phyloP scores from a whole-genome alignment of 345 rosid genomes.

The Microcos paniculata region DNA sequence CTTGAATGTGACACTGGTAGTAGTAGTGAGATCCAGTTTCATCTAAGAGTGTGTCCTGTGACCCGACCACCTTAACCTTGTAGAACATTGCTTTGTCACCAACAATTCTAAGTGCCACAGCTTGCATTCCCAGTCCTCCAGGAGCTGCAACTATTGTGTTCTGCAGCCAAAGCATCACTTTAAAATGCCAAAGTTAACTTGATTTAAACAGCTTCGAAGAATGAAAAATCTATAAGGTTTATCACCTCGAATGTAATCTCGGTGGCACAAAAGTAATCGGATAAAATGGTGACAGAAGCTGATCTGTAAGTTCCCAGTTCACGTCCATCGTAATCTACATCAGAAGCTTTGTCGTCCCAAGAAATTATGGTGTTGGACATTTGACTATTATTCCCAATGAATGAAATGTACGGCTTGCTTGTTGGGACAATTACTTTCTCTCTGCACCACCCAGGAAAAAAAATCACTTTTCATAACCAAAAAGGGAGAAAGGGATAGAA shows the following conservation, averaged over 20 bases:
- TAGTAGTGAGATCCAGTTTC: conserved; percentile 80
- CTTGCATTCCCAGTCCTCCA: conserved; percentile 74
- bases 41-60: conserved; percentile 91
- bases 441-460: conserved; percentile 39
- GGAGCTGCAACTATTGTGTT: conserved; percentile 72
- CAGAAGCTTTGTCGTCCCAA: conserved; percentile 83
- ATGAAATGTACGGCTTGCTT: conserved; percentile 68
- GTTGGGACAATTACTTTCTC: conserved; percentile 74
- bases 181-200: too few relatives aligned
- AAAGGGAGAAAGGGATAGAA: neutral
- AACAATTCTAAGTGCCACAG: conserved; percentile 66
- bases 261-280: conserved; percentile 79
- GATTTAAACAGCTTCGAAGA: neutral
- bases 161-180: conserved; percentile 38
- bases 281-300: conserved; percentile 66
- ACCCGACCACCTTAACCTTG: conserved; percentile 62
- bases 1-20: conserved; percentile 66
- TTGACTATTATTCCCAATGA: conserved; percentile 56
- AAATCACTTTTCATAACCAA: too few relatives aligned
- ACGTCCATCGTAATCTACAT: conserved; percentile 39
- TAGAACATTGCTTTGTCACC: conserved; percentile 84
- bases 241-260: conserved; percentile 81
- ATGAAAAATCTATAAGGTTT: neutral
- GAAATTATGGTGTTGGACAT: conserved; percentile 49
- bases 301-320: conserved; percentile 71